Evolutionary conservation across 139 green algal species (phyloP), one percentile per base, ranked within the genome.

Genomic region (Chlamydomonas sp.): DNA sequence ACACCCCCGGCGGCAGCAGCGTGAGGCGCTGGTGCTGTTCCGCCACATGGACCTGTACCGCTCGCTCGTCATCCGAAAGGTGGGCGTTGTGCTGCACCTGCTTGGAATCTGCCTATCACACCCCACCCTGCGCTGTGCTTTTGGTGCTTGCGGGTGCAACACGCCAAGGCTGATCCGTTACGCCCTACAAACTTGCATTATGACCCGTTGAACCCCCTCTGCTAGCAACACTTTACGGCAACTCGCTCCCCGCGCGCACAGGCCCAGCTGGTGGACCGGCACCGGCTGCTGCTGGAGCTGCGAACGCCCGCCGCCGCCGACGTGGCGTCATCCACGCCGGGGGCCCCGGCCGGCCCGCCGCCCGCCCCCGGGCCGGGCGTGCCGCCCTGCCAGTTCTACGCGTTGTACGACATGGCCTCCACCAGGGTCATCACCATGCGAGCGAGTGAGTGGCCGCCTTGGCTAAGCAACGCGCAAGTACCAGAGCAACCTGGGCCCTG

Each of bases 61-160:
- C 16, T 88, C 84, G 75, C 75, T 88, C 1, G 1, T 88, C 17
- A 88, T 88, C 75, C 84, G 84, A 63, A 77, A 78, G 84, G 84
- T 88, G 63, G 6, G 74, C 67, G 10, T 61, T 4, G 59, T 57
- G 5, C 7, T 20, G 73, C 6, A 78, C 73, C 18, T 78, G 73
- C 5, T 76, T 49, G 31, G 31, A 49, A 49, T 49, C 31, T 49
- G 31, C 31, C 31, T 49, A 49, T 49, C 31, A 49, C 31, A 49
- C 31, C 31, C 31, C 31, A 49, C 31, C 31, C 31, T 49, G 31
- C 31, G 31, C 31, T 49, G 31, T 49, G 31, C 31, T 49, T 49
- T 49, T 49, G 31, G 31, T 49, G 31, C 31, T 49, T 49, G 31
- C 31, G 31, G 31, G 31, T 49, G 31, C 31, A 49, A 49, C 31